Evolutionary conservation across 1,284 basidiomycete genomes (phyloP).

Genomic region (Pseudozyma sp.): DNA sequence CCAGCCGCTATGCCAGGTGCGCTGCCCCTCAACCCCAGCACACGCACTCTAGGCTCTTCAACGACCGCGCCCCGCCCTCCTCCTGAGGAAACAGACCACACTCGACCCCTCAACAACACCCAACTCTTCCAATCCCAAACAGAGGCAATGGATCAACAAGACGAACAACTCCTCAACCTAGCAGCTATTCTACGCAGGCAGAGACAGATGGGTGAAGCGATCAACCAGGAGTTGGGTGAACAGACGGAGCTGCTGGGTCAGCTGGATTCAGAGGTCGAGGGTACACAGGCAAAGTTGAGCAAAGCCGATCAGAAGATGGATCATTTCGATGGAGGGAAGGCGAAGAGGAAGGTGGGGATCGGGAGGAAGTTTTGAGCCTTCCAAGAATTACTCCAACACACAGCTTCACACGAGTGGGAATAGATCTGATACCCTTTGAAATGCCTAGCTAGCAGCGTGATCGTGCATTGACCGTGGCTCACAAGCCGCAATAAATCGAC

Average conservation of each 20-base stretch:
- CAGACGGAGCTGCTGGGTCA: constrained; percentile 90
- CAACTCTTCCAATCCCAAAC: constrained; percentile 84
- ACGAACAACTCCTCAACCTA: constrained; percentile 81
- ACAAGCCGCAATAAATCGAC: too few relatives aligned
- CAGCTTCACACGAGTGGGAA: not conserved
- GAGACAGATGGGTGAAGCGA: constrained; percentile 86
- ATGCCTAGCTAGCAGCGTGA: not conserved
- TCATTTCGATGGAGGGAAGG: constrained; percentile 43
- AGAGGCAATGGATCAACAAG: constrained; percentile 83
- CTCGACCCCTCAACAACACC: constrained; percentile 84
- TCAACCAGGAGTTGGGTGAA: constrained; percentile 81
- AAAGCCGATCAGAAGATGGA: constrained; percentile 82
- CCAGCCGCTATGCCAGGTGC: constrained; percentile 25
- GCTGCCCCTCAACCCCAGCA: constrained; percentile 13
- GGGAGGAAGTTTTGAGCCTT: constrained; percentile 33
- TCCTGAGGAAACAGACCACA: constrained; percentile 84
- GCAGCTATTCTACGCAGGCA: constrained; percentile 86
- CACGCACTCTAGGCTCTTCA: constrained; percentile 19
- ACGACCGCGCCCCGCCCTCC: constrained; percentile 55
- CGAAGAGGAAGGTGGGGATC: constrained; percentile 26
- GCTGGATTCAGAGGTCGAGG: constrained; percentile 79
- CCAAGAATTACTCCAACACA: not conserved
- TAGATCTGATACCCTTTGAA: constrained; percentile 12
- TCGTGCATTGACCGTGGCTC: too few relatives aligned
- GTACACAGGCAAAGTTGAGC: constrained; percentile 80